These are phyloP conservation scores for Colletotrichum destructivum DNA, from an alignment of 2,329 filamentous ascomycete genomes.

Conservation along the genomic window DNA sequence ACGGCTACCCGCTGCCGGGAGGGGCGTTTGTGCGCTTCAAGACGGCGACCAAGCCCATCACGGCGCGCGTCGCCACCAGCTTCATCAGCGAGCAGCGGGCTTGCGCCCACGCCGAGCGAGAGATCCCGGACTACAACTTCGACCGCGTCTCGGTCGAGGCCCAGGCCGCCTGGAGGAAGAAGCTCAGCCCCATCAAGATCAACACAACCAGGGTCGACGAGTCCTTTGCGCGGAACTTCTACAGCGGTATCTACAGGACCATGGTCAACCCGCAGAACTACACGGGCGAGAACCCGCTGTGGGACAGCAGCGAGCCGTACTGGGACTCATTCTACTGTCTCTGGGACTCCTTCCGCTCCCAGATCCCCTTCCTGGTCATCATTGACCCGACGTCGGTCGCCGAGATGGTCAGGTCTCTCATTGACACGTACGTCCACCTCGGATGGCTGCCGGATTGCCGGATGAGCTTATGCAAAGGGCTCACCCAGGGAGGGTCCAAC, in stretches of 20 bases:
- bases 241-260: slow-evolving; percentile 80
- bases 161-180: slow-evolving; percentile 71
- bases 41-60: slow-evolving; percentile 64
- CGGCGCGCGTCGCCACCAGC: slow-evolving; percentile 77
- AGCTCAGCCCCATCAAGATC: slow-evolving; percentile 72
- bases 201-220: slow-evolving; percentile 66
- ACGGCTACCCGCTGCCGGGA: slow-evolving; percentile 69
- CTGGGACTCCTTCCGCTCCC: slow-evolving; percentile 80
- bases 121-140: slow-evolving; percentile 80
- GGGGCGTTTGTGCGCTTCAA: slow-evolving; percentile 76
- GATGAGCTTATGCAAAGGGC: slow-evolving; percentile 83
- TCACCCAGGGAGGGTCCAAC: slow-evolving; percentile 82
- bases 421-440: slow-evolving; percentile 79
- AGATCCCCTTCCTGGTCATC: slow-evolving; percentile 79
- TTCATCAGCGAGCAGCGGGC: slow-evolving; percentile 78
- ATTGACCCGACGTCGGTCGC: slow-evolving; percentile 76
- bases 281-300: slow-evolving; percentile 80
- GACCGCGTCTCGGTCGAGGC: slow-evolving; percentile 66
- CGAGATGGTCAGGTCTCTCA: slow-evolving; percentile 77
- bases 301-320: slow-evolving; percentile 77
- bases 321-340: slow-evolving; percentile 85
- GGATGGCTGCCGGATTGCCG: slow-evolving; percentile 83
- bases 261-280: slow-evolving; percentile 83
- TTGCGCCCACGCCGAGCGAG: slow-evolving; percentile 76
- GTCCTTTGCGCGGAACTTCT: slow-evolving; percentile 74